Base-by-base conservation (phyloP, 768 basidiomycete genomes). In the Kwoniella sp. region DNA sequence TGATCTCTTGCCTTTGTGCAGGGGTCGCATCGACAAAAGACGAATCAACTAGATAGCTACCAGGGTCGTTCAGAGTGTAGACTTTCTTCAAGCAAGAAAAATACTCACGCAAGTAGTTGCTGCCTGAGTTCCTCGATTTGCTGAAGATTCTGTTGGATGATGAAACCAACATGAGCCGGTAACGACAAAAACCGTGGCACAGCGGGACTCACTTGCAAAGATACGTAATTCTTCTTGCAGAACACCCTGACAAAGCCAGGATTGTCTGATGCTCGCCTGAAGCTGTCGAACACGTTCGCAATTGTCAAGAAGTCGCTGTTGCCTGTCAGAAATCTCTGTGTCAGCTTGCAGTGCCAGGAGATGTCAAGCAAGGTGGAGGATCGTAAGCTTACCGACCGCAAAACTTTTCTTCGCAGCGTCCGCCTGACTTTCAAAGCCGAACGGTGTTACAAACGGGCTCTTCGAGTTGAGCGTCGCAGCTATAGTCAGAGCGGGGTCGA, bases 401-500 rank as follows among this genome's bases (percentile, higher is more conserved):
- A 98, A 98, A 4, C 86, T 84, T 41, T 82, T 82, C 80, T 93
- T 96, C 38, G 93, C 90, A 13, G 86, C 85, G 75, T 93, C 89
- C 0, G 94, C 94, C 73, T 93, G 90, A 63, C 87, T 84, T 79
- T 96, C 93, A 51, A 88, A 83, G 2, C 95, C 94, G 64, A 95
- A 86, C 0, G 95, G 94, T 2, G 89, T 86, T 23, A 97, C 79
- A 78, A 97, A 99, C 0, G 94, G 95, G 1, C 91, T 92, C 79
- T 97, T 98, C 0, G 91, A 89, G 75, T 91, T 94, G 47, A 98
- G 82, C 0, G 91, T 87, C 5, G 95, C 95, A 17, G 92, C 93
- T 65, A 99, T 93, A 4, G 95, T 96, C 55, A 99, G 84, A n/a
- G 93, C 95, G 1, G 94, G 92, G 81, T 98, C 95, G 67, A 98